Evolutionary conservation across 768 basidiomycete species (phyloP).

Genomic region (Thelephora ganbajun): DNA sequence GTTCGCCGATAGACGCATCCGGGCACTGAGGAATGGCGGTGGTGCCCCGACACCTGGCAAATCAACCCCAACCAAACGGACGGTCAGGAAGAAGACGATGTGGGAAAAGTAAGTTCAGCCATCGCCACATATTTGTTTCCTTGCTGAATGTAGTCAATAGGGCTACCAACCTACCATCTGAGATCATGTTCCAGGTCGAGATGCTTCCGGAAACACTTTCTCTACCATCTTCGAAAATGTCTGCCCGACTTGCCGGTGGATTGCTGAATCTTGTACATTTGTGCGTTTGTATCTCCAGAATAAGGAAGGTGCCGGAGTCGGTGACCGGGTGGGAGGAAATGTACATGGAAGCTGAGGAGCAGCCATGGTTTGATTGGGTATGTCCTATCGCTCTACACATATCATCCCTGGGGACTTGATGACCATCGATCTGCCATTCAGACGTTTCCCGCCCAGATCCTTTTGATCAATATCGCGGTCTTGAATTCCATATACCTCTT

Average conservation of each 20-base stretch:
- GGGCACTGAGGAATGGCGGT: constrained; percentile 26
- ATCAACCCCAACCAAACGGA: constrained; percentile 32
- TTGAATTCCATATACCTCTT: constrained; percentile 56
- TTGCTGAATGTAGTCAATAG: constrained; percentile 20
- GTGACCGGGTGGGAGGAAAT: constrained; percentile 73
- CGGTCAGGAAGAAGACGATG: constrained; percentile 51
- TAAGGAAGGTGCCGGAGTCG: constrained; percentile 42
- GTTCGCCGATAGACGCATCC: constrained; percentile 26
- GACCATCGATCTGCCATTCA: constrained; percentile 14
- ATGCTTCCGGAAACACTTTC: constrained; percentile 75
- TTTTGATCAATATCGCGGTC: constrained; percentile 40
- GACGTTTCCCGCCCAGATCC: constrained; percentile 50
- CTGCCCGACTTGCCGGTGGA: constrained; percentile 52
- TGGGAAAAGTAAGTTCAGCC: constrained; percentile 38
- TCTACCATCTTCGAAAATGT: constrained; percentile 49
- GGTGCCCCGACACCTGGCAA: constrained; percentile 12
- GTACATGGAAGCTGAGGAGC: constrained; percentile 48
- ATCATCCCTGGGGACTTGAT: neutral
- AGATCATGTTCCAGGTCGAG: constrained; percentile 64
- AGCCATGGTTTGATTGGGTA: constrained; percentile 76
- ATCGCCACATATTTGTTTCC: neutral
- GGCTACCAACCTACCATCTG: constrained; percentile 51
- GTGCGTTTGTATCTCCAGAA: constrained; percentile 43
- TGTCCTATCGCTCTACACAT: constrained; percentile 4
- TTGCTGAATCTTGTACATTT: constrained; percentile 56